Conservation (phyloP, 1,139 yeast species). For the Sugiyamaella sp. region DNA sequence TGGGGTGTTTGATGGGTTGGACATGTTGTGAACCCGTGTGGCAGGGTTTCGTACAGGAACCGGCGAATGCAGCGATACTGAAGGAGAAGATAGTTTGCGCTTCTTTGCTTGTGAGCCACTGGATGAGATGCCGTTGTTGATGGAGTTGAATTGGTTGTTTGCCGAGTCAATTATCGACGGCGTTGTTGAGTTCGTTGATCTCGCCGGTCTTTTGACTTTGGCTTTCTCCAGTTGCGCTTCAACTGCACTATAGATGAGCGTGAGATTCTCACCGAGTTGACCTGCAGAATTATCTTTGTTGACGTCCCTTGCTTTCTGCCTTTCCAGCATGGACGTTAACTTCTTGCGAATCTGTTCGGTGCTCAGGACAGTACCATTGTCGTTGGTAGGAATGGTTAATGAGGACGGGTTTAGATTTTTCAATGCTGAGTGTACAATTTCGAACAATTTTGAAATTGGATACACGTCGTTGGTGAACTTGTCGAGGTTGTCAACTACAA, state of each 20-base stretch:
- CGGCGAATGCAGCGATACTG: too few relatives aligned
- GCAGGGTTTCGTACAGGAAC: too few relatives aligned
- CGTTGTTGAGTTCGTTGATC: too few relatives aligned
- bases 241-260: background rate
- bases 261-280: background rate
- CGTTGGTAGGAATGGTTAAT: background rate
- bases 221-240: slow-evolving; percentile 5
- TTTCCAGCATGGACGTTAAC: slow-evolving; percentile 6
- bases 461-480: slow-evolving; percentile 3
- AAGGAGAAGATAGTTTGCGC: too few relatives aligned
- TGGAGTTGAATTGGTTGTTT: too few relatives aligned
- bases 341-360: slow-evolving; percentile 9
- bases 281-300: background rate
- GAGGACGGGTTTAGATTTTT: slow-evolving; percentile 2
- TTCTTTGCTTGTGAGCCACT: too few relatives aligned
- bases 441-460: slow-evolving; percentile 12
- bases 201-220: slow-evolving; percentile 1
- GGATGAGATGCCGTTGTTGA: too few relatives aligned
- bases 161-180: too few relatives aligned
- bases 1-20: too few relatives aligned
- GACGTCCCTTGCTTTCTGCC: slow-evolving; percentile 2
- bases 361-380: slow-evolving; percentile 9
- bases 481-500: background rate
- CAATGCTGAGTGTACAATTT: slow-evolving; percentile 3
- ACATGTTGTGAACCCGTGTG: too few relatives aligned